These are phyloP conservation scores for Botryosphaeria agaves DNA, from an alignment of 2,329 filamentous ascomycete species.

Conservation along the genomic window DNA sequence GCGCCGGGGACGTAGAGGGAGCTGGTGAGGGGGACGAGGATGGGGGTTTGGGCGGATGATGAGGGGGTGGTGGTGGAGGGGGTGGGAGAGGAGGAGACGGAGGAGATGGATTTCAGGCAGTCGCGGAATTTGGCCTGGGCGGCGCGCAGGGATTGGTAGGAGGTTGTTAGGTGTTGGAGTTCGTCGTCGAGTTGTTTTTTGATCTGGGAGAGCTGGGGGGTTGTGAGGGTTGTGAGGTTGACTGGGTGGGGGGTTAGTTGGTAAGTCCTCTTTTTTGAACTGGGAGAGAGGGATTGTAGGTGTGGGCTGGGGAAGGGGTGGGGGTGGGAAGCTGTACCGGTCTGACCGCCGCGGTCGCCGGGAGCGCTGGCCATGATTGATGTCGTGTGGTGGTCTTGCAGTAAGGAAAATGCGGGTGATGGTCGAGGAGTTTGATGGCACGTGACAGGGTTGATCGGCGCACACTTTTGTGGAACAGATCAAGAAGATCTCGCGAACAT, in stretches of 20 bases:
- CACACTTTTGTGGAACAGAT: too few species aligned
- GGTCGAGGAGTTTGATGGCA: too few species aligned
- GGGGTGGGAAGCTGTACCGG: too few species aligned
- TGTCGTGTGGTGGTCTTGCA: too few species aligned
- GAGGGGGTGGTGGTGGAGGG: not conserved
- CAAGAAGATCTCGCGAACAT: too few species aligned
- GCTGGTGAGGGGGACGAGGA: conserved; percentile 87
- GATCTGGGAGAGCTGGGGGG: conserved; percentile 73
- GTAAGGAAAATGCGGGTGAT: too few species aligned
- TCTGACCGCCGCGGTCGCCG: too few species aligned
- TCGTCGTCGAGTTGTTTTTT: conserved; percentile 96
- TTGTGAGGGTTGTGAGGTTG: conserved; percentile 60
- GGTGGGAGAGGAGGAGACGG: not conserved
- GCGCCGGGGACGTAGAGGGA: conserved; percentile 85
- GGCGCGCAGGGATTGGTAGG: conserved; percentile 75
- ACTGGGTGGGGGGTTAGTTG: conserved; percentile 25
- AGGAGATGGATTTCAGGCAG: conserved; percentile 57
- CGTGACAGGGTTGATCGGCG: too few species aligned
- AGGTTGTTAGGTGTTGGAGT: conserved; percentile 81
- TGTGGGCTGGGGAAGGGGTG: too few species aligned
- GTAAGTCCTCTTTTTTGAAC: too few species aligned
- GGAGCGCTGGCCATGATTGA: too few species aligned
- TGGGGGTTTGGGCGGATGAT: conserved; percentile 43
- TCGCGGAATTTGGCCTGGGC: conserved; percentile 88
- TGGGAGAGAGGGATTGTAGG: too few species aligned